Percentiles rank a stretch among this genome's conserved stretches.
Evolutionary conservation across 768 basidiomycete species (phyloP).

Genomic region (Mycena rebaudengoi): DNA sequence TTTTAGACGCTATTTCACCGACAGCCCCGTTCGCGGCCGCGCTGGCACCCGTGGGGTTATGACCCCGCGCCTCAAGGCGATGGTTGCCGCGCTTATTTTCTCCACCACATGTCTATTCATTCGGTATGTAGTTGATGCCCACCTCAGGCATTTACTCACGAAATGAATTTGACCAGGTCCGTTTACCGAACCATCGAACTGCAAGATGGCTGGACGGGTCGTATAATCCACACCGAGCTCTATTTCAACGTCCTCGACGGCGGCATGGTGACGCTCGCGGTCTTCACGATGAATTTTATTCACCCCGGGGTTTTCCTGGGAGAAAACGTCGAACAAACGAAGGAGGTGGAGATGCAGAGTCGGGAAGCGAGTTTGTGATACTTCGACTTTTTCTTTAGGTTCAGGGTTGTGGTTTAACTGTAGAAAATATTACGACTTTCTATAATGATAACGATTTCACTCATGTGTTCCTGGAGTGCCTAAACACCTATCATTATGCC

Average conservation of each 20-base stretch:
- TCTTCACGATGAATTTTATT: constrained; percentile 50
- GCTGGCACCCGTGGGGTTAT: background rate
- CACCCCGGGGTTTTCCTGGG: constrained; percentile 44
- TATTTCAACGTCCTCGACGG: constrained; percentile 57
- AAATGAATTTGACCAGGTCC: constrained; percentile 44
- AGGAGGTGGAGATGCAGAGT: too few species aligned
- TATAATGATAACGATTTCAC: too few species aligned
- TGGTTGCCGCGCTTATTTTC: constrained; percentile 47
- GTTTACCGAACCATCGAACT: constrained; percentile 64
- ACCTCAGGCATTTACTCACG: constrained; percentile 33
- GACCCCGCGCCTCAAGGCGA: constrained; percentile 18
- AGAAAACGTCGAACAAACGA: too few species aligned
- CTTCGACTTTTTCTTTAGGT: too few species aligned
- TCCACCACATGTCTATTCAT: constrained; percentile 54
- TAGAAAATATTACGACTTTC: too few species aligned
- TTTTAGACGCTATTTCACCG: constrained; percentile 46
- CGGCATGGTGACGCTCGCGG: constrained; percentile 50
- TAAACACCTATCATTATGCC: too few species aligned
- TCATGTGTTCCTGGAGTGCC: too few species aligned
- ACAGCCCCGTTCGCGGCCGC: constrained; percentile 41
- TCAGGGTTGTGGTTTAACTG: too few species aligned
- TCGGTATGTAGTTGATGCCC: constrained; percentile 51
- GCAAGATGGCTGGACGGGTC: constrained; percentile 57
- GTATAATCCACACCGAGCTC: constrained; percentile 54
- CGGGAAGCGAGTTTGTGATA: too few species aligned